phyloP scores from a whole-genome alignment of 2,329 filamentous ascomycete species.

The Penicillium brevicompactum region DNA sequence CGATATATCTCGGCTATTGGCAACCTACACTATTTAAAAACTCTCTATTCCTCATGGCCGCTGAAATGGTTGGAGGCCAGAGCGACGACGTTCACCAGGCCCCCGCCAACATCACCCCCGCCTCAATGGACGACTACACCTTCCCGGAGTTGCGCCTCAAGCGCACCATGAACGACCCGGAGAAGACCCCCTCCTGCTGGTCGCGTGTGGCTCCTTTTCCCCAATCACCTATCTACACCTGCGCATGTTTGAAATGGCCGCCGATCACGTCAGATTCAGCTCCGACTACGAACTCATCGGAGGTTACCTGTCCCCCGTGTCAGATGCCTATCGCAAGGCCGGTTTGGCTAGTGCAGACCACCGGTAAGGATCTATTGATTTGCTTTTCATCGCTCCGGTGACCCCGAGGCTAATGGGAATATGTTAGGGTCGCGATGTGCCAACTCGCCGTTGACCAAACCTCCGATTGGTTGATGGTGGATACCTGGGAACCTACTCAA shows the following conservation, averaged over 20 bases:
- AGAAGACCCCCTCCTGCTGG: slow-evolving; percentile 50
- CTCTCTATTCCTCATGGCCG: slow-evolving; percentile 24
- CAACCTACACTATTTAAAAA: background rate
- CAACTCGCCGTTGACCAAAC: slow-evolving; percentile 72
- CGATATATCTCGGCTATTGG: background rate
- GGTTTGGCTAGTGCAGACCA: slow-evolving; percentile 74
- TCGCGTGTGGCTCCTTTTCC: slow-evolving; percentile 65
- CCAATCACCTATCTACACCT: slow-evolving; percentile 62
- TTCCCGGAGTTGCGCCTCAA: slow-evolving; percentile 50
- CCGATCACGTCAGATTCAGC: slow-evolving; percentile 75
- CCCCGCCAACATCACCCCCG: slow-evolving; percentile 24
- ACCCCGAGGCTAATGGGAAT: background rate
- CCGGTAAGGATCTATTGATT: slow-evolving; percentile 46
- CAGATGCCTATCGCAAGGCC: slow-evolving; percentile 76
- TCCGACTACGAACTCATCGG: slow-evolving; percentile 82
- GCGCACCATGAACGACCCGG: slow-evolving; percentile 49
- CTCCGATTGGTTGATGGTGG: slow-evolving; percentile 80
- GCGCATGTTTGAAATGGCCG: slow-evolving; percentile 86
- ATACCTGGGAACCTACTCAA: slow-evolving; percentile 86
- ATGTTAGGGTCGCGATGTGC: slow-evolving; percentile 76
- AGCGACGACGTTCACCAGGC: slow-evolving; percentile 32
- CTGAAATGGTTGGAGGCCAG: slow-evolving; percentile 29
- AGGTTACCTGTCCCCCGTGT: slow-evolving; percentile 80
- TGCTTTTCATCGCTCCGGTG: background rate
- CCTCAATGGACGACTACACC: slow-evolving; percentile 43